phyloP scores from a whole-genome alignment of 1,284 basidiomycete genomes.

The Cerioporus squamosus region DNA sequence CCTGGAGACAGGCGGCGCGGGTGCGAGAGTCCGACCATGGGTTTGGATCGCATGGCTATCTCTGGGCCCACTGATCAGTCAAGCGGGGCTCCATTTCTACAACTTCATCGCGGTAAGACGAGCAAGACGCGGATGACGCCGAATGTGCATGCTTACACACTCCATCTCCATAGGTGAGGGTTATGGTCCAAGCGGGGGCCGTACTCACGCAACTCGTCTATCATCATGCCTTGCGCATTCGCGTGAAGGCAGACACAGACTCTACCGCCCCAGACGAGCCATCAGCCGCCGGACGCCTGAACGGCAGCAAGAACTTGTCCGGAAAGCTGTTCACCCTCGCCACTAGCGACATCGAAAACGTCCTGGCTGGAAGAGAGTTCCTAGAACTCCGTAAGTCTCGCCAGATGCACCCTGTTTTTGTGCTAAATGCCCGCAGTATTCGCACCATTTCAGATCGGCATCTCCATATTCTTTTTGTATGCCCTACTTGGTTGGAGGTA shows the following conservation, averaged over 20 bases:
- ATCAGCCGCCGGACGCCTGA: neutral
- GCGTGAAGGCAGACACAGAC: constrained; percentile 55
- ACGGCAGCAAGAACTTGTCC: constrained; percentile 40
- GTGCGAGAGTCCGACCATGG: constrained; percentile 45
- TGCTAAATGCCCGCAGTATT: constrained; percentile 22
- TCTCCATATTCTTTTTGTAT: constrained; percentile 49
- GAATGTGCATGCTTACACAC: neutral
- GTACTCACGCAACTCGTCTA: constrained; percentile 73
- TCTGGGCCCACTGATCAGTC: constrained; percentile 51
- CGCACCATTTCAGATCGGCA: constrained; percentile 39
- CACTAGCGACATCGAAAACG: constrained; percentile 37
- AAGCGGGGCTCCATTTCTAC: constrained; percentile 33
- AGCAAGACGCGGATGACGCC: neutral
- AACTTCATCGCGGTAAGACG: constrained; percentile 29
- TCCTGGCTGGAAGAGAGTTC: constrained; percentile 37
- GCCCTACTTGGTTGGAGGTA: constrained; percentile 51
- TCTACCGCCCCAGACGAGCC: constrained; percentile 29
- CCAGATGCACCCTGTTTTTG: neutral
- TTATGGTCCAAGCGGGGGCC: constrained; percentile 51
- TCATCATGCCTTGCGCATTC: constrained; percentile 69
- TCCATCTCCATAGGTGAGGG: constrained; percentile 31
- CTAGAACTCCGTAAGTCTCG: constrained; percentile 24
- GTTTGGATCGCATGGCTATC: constrained; percentile 69
- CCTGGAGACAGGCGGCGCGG: constrained; percentile 44
- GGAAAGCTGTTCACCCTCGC: constrained; percentile 52